Evolutionary conservation across 2,329 filamentous ascomycete genomes (phyloP).

Genomic region (Bipolaris cookei): DNA sequence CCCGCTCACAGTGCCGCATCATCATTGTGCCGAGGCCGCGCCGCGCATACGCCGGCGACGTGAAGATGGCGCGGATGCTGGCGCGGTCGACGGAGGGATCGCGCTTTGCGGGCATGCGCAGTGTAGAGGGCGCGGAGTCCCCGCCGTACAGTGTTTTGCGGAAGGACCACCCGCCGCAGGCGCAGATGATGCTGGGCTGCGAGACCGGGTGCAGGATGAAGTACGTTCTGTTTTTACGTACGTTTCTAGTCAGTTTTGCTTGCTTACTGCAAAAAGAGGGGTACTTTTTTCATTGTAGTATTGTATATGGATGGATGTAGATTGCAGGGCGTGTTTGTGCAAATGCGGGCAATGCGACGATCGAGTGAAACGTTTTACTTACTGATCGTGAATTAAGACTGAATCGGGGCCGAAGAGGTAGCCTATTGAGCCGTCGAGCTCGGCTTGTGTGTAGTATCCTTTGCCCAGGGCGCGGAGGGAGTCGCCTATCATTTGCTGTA

Average conservation of each 20-base stretch:
- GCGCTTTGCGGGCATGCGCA: slow-evolving; percentile 40
- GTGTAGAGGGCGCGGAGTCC: slow-evolving; percentile 38
- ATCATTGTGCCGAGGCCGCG: slow-evolving; percentile 46
- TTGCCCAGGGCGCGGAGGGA: slow-evolving; percentile 39
- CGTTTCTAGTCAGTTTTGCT: not conserved
- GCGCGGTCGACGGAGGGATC: slow-evolving; percentile 38
- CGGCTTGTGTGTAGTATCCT: slow-evolving; percentile 39
- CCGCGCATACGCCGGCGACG: slow-evolving; percentile 38
- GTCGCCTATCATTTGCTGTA: slow-evolving; percentile 38
- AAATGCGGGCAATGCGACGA: not conserved
- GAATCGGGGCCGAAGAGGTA: slow-evolving; percentile 47
- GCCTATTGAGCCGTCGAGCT: slow-evolving; percentile 47
- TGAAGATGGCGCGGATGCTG: slow-evolving; percentile 47
- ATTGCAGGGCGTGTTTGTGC: no score
- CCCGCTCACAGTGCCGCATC: slow-evolving; percentile 47
- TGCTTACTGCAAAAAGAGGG: not conserved
- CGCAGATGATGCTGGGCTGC: slow-evolving; percentile 32
- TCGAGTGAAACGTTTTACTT: slow-evolving; percentile 22
- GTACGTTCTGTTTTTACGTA: slow-evolving; percentile 38
- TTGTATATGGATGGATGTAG: no score
- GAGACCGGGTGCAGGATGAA: slow-evolving; percentile 41
- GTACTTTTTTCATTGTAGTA: no score
- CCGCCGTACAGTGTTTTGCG: slow-evolving; percentile 45
- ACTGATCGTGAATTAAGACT: slow-evolving; percentile 41
- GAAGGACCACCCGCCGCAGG: slow-evolving; percentile 49